Base-by-base conservation (phyloP, 169 alveolate genomes). In the Plasmodium vinckei region DNA sequence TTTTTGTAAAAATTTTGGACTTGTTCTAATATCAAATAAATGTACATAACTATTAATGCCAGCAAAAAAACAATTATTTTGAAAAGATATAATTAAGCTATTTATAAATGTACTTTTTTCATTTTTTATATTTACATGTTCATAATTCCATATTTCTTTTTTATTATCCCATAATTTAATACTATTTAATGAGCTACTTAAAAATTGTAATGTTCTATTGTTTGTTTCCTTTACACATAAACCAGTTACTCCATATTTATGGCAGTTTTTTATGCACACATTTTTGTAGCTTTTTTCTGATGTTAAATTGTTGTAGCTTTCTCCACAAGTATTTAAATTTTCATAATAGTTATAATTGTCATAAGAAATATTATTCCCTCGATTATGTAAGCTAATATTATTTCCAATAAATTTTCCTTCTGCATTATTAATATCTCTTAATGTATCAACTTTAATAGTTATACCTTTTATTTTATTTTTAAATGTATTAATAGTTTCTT, bases 191-290 rank as follows among this genome's bases (percentile, higher is more conserved):
- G 75, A 75, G 44, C 88, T 75, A 63, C 88, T 75, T 23, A 75
- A 75, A 21, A 75, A 46, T 53, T 65, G 5, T 15, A 75, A 54
- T 42, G 10, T 51, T 10, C 61, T 75, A 39, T 33, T 39, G 21
- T 47, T 61, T 6, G 65, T 25, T 75, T 54, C 88, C 33, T 75
- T 60, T 15, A 75, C 75, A 56, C 88, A 75, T 75, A 75, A 75
- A 13, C 88, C 88, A 75, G 68, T 75, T 6, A 75, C 88, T 54
- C 88, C 88, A 75, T 75, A 61, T 63, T 60, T 61, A 33, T 75
- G 88, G 19, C 75, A 60, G 46, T 75, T 75, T 33, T 63, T 75
- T 25, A 75, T 75, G 53, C 72, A 72, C 21, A 56, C n/a, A 4
- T 46, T 72, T 72, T 72, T 72, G 49, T 56, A 72, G 21, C 21